phyloP scores from a whole-genome alignment of 176 grass and related monocot genomes.

The Cymbopogon citratus region DNA sequence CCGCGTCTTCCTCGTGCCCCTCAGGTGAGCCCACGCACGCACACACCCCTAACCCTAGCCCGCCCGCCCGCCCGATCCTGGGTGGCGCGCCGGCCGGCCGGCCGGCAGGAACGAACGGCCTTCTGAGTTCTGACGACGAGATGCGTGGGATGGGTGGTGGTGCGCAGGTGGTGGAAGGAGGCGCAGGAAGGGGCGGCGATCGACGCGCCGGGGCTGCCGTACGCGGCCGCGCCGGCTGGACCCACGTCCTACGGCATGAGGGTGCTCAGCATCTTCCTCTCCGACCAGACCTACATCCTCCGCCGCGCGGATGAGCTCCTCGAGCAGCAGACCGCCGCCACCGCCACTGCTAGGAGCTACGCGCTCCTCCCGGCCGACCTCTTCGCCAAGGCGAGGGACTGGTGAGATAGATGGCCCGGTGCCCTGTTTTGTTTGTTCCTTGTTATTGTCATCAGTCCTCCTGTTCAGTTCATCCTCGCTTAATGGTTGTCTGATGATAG shows the following conservation, averaged over 20 bases:
- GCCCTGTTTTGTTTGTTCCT: background rate
- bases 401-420: conserved; percentile 24
- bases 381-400: conserved; percentile 45
- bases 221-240: conserved; percentile 7
- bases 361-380: conserved; percentile 58
- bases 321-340: background rate
- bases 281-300: conserved; percentile 63
- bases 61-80: background rate
- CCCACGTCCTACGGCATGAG: conserved; percentile 32
- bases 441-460: background rate
- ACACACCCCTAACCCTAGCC: background rate
- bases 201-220: conserved; percentile 45
- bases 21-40: conserved; percentile 25
- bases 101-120: no score
- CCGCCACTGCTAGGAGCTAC: conserved; percentile 38
- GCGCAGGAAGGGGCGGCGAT: conserved; percentile 39
- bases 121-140: background rate
- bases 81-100: background rate
- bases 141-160: background rate
- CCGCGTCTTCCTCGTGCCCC: conserved; percentile 71
- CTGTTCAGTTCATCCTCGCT: background rate
- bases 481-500: background rate
- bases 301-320: conserved; percentile 41
- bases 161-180: conserved; percentile 70
- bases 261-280: conserved; percentile 59